phyloP scores from a whole-genome alignment of 2,329 filamentous ascomycete species.

The Capronia americana region DNA sequence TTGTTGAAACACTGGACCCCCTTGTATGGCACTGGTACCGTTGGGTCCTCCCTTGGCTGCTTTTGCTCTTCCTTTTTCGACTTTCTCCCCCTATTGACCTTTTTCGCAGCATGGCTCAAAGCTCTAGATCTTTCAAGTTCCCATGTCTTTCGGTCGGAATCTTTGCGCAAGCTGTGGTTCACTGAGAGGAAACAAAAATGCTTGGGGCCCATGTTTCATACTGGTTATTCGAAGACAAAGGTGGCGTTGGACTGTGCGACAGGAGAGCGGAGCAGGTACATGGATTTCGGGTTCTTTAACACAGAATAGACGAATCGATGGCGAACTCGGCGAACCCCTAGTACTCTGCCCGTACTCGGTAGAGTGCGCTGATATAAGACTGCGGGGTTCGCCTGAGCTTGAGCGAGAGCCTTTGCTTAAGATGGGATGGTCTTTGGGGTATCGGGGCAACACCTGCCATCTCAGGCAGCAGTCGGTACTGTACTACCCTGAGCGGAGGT shows the following conservation, averaged over 20 bases:
- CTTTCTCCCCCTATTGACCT: not conserved
- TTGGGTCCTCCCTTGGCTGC: not conserved
- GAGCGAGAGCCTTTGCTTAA: not conserved
- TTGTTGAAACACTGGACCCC: not conserved
- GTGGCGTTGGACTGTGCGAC: not conserved
- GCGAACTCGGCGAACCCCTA: not conserved
- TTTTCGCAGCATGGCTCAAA: not conserved
- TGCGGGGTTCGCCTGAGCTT: not conserved
- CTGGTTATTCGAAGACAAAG: not conserved
- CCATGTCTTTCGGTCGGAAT: not conserved
- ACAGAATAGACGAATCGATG: slow-evolving; percentile 1
- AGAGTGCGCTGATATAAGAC: not conserved
- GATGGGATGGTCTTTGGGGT: not conserved
- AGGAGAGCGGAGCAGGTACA: not conserved
- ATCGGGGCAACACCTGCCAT: not conserved
- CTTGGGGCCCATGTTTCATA: not conserved
- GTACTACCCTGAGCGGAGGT: too few species aligned
- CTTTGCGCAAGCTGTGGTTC: not conserved
- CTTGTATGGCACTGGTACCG: not conserved
- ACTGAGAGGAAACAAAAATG: not conserved
- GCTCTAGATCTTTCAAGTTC: slow-evolving; percentile 4
- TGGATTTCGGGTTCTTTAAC: not conserved
- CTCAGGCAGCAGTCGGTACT: not conserved
- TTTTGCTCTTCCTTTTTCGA: slow-evolving; percentile 1
- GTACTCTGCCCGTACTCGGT: not conserved